Base-by-base conservation (phyloP, 768 basidiomycete genomes). In the Paxillus ammoniavirescens region DNA sequence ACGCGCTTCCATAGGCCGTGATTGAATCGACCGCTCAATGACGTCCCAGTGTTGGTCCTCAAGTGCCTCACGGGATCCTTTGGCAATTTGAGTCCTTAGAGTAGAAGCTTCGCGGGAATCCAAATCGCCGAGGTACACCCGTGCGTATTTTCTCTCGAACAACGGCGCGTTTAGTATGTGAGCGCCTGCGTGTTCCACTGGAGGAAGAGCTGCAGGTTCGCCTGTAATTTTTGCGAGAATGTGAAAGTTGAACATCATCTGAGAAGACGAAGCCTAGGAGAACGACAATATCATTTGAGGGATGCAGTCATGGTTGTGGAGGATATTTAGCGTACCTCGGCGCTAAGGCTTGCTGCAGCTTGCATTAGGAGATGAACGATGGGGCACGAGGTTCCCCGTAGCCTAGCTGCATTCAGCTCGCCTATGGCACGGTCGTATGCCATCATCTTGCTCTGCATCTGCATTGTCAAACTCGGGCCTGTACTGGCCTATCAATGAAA, bases 381-480 rank as follows among this genome's bases (percentile, higher is more conserved):
- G 6, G 91, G 89, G 68, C 80, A 93, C 2, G 86, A 91, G 5
- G 77, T 83, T 15, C 83, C 87, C 3, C 85, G 81, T 15, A 87
- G 72, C 41, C 93, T 77, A 1, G 89, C 82, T 37, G 77, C 70
- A 73, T 97, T 94, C 47, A 98, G 74, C 21, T 91, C 84, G 7
- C 81, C 75, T 41, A 98, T 75, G 31, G 90, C 86, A 45, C 84
- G 83, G 74, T 95, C 91, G 68, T 98, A 99, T 12, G 84, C 86
- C 89, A 98, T 92, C 94, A 98, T 94, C 72, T 91, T 91, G 71
- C 81, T 84, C 69, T 95, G 93, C 87, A 89, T 89, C 65, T 91
- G 89, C 38, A 90, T 68, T 13, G 79, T 83, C 18, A 86, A 71
- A 54, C 78, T 83, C 1, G 87, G 83, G 1, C 78, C 73, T 1